Evolutionary conservation across 78 protist species (phyloP).

Genomic region (Anaeramoeba ignava): DNA sequence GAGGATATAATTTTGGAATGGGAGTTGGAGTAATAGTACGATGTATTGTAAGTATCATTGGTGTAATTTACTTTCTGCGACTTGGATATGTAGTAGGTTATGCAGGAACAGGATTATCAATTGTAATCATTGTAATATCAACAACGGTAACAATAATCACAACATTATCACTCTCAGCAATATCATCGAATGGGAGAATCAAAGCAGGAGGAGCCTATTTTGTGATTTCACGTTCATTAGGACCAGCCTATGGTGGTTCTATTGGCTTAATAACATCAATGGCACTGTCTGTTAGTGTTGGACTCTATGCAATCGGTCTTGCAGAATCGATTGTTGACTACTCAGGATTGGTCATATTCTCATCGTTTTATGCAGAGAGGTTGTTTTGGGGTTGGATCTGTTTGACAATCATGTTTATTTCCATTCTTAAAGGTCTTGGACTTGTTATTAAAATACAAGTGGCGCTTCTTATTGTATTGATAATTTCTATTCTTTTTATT

Average conservation of each 20-base stretch:
- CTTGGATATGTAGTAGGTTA: constrained; percentile 56
- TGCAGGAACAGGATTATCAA: constrained; percentile 17
- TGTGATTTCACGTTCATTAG: constrained; percentile 50
- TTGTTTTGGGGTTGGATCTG: not conserved
- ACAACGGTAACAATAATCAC: constrained; percentile 27
- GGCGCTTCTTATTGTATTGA: not conserved
- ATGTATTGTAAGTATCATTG: constrained; percentile 22
- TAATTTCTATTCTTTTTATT: not conserved
- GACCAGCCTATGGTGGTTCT: not conserved
- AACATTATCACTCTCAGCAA: constrained; percentile 55
- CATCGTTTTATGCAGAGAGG: not conserved
- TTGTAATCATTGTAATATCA: constrained; percentile 22
- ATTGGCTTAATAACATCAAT: not conserved
- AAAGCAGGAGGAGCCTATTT: constrained; percentile 64
- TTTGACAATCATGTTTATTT: not conserved
- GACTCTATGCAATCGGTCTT: not conserved
- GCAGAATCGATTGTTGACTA: not conserved
- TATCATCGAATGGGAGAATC: constrained; percentile 68
- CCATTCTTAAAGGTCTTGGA: not conserved
- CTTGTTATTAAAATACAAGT: not conserved
- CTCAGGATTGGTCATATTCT: not conserved
- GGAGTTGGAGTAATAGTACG: constrained; percentile 15
- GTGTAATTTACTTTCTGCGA: constrained; percentile 30
- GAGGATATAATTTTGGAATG: constrained; percentile 8
- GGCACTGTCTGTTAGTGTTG: not conserved